Evolutionary conservation across 202 grass and related monocot genomes (phyloP).

Genomic region (Alloteropsis angusta): DNA sequence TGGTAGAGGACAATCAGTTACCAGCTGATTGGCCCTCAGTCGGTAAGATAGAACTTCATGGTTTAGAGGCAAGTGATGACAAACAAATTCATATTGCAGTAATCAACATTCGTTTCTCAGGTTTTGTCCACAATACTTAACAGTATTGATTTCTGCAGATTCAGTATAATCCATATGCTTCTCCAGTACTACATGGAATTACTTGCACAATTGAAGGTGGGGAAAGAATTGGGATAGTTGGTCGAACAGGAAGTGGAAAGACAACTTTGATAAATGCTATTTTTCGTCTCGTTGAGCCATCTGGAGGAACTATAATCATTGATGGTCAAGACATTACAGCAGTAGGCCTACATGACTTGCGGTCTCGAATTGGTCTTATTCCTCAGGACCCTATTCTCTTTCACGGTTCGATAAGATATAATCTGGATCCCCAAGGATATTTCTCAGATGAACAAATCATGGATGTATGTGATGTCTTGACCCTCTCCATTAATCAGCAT

Average conservation of each 20-base stretch:
- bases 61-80: slow-evolving; percentile 32
- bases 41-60: slow-evolving; percentile 42
- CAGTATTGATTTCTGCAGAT: slow-evolving; percentile 50
- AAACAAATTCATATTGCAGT: neutral
- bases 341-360: slow-evolving; percentile 74
- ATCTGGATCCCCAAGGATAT: slow-evolving; percentile 40
- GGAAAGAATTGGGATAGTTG: slow-evolving; percentile 85
- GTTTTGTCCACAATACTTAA: neutral
- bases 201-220: slow-evolving; percentile 74
- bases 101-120: neutral
- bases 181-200: slow-evolving; percentile 68
- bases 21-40: slow-evolving; percentile 38
- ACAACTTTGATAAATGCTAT: slow-evolving; percentile 79
- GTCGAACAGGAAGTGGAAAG: slow-evolving; percentile 86
- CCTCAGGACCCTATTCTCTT: slow-evolving; percentile 56
- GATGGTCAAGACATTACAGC: slow-evolving; percentile 54
- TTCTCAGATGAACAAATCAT: slow-evolving; percentile 35
- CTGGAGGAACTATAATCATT: slow-evolving; percentile 69
- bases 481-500: too few species aligned
- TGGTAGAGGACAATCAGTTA: slow-evolving; percentile 27
- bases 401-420: slow-evolving; percentile 39
- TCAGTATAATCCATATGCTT: slow-evolving; percentile 57
- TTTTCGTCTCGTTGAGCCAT: slow-evolving; percentile 85
- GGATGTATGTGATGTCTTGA: slow-evolving; percentile 23
- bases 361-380: slow-evolving; percentile 36